These are phyloP conservation scores for Ichthyophthirius multifiliis DNA, from an alignment of 169 alveolate genomes.

Conservation along the genomic window DNA sequence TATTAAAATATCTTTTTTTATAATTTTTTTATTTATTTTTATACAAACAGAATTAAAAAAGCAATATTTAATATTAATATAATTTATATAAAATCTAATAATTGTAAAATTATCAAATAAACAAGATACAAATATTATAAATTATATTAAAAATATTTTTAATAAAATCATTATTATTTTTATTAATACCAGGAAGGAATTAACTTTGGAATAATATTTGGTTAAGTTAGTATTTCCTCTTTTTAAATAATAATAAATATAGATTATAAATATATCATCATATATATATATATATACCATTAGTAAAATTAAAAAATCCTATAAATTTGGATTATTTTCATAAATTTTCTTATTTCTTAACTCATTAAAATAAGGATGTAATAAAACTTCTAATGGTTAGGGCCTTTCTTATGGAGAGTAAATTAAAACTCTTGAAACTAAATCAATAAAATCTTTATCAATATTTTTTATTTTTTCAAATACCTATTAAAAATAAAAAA, in stretches of 20 bases:
- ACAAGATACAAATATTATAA: too few species aligned
- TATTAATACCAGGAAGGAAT: not conserved
- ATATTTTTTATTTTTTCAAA: slow-evolving; percentile 10
- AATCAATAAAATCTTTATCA: slow-evolving; percentile 60
- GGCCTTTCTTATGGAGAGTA: slow-evolving; percentile 74
- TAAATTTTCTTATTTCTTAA: slow-evolving; percentile 69
- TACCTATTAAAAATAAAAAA: not conserved
- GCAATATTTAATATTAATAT: too few species aligned
- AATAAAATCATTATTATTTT: not conserved
- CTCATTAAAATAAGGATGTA: slow-evolving; percentile 83
- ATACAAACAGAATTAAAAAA: too few species aligned
- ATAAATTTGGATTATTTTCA: slow-evolving; percentile 57
- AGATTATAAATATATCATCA: not conserved
- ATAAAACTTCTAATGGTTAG: slow-evolving; percentile 62
- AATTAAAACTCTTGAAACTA: slow-evolving; percentile 58
- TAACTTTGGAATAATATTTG: not conserved
- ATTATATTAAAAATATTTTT: too few species aligned
- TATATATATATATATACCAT: not conserved
- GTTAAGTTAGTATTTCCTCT: not conserved
- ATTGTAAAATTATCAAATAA: too few species aligned
- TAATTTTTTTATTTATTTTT: too few species aligned
- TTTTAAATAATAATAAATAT: not conserved
- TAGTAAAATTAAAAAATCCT: slow-evolving; percentile 69
- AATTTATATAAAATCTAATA: too few species aligned
- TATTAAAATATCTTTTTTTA: too few species aligned